A percentile compares a stretch with the other conserved stretches of the same genome.
phyloP scores from a whole-genome alignment of 2,329 filamentous ascomycete genomes.

The Alternaria sp. region DNA sequence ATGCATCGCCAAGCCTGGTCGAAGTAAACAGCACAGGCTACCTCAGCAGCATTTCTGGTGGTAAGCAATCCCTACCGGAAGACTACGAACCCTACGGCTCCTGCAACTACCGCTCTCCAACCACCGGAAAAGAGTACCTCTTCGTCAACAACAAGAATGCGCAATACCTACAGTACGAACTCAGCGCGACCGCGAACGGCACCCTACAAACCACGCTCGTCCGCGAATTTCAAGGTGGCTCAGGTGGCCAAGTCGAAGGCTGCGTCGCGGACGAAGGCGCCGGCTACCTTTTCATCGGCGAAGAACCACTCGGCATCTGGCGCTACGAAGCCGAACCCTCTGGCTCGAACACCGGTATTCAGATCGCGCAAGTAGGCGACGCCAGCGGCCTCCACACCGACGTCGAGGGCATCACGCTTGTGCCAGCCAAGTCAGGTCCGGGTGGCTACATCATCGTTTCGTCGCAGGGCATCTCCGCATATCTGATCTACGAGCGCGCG shows the following conservation, averaged over 20 bases:
- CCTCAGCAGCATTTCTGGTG: slow-evolving; percentile 53
- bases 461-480: slow-evolving; percentile 61
- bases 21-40: slow-evolving; percentile 58
- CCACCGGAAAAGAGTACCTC: slow-evolving; percentile 58
- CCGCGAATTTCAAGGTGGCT: slow-evolving; percentile 59
- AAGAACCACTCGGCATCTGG: slow-evolving; percentile 61
- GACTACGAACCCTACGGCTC: slow-evolving; percentile 61
- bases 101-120: slow-evolving; percentile 58
- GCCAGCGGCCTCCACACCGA: slow-evolving; percentile 57
- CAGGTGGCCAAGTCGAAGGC: slow-evolving; percentile 62
- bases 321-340: slow-evolving; percentile 60
- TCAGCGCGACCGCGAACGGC: slow-evolving; percentile 50
- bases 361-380: slow-evolving; percentile 54
- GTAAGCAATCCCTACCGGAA: slow-evolving; percentile 54
- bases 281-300: slow-evolving; percentile 59
- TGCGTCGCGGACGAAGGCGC: slow-evolving; percentile 62
- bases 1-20: slow-evolving; percentile 50
- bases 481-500: slow-evolving; percentile 59
- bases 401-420: slow-evolving; percentile 61
- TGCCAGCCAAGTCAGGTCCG: slow-evolving; percentile 53
- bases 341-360: slow-evolving; percentile 42
- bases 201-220: slow-evolving; percentile 57
- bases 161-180: slow-evolving; percentile 61
- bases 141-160: slow-evolving; percentile 63
- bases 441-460: slow-evolving; percentile 61